Evolutionary conservation across 345 rosid genomes (phyloP).

Genomic region (Euphorbia pulcherrima): DNA sequence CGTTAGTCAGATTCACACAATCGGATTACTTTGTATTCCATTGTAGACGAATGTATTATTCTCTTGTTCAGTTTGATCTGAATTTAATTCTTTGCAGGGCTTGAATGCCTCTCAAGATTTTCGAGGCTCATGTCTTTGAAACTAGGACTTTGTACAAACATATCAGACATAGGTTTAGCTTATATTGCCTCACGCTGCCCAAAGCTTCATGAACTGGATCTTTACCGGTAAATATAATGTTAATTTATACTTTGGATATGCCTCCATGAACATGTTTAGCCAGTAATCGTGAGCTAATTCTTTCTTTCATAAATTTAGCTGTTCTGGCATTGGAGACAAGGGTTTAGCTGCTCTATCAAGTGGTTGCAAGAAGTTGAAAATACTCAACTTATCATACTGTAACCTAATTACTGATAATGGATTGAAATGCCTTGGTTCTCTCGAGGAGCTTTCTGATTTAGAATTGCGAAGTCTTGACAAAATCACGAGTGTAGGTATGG

Average conservation of each 20-base stretch:
- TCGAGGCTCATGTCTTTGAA: conserved; percentile 55
- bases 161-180: conserved; percentile 67
- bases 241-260: background rate
- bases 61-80: conserved; percentile 1
- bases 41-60: background rate
- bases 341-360: conserved; percentile 67
- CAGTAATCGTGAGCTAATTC: background rate
- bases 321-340: conserved; percentile 61
- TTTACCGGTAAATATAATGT: conserved; percentile 61
- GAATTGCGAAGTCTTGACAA: conserved; percentile 64
- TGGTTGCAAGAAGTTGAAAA: conserved; percentile 73
- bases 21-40: background rate
- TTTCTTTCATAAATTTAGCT: conserved; percentile 37
- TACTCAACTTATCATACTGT: conserved; percentile 80
- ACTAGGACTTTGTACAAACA: conserved; percentile 64
- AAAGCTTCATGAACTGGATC: conserved; percentile 67
- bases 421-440: conserved; percentile 40
- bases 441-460: conserved; percentile 59
- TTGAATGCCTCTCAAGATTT: conserved; percentile 69
- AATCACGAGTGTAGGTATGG: conserved; percentile 58
- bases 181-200: conserved; percentile 59
- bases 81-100: conserved; percentile 43
- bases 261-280: background rate
- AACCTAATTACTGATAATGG: conserved; percentile 58
- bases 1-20: background rate